phyloP scores from a whole-genome alignment of 805 yeast genomes.

The Starmerella apis region DNA sequence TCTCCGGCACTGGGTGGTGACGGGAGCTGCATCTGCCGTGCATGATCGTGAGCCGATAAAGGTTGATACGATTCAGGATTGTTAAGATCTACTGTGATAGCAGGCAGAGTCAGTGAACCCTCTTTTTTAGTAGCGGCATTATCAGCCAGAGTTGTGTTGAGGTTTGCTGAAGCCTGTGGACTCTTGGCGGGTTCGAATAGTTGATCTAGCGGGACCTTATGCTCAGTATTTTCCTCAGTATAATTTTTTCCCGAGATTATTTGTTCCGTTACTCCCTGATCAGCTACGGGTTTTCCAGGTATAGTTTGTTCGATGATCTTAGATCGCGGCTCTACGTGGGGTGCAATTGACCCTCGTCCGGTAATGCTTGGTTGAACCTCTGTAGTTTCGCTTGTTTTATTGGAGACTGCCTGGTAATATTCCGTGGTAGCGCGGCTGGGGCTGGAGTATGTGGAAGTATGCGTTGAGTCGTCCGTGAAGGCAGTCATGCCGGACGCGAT shows the following conservation, averaged over 20 bases:
- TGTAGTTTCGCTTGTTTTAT: too few relatives aligned
- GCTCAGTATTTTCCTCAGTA: background rate
- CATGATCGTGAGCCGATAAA: background rate
- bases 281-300: too few relatives aligned
- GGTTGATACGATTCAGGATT: background rate
- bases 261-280: too few relatives aligned
- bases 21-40: constrained; percentile 3
- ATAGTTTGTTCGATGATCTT: background rate
- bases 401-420: background rate
- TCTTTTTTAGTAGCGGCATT: background rate
- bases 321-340: background rate
- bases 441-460: background rate
- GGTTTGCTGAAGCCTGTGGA: background rate
- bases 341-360: too few relatives aligned
- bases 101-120: background rate
- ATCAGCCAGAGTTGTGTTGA: background rate
- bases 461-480: background rate
- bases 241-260: too few relatives aligned
- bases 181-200: too few relatives aligned
- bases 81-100: background rate
- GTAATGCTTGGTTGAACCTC: too few relatives aligned
- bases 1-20: constrained; percentile 9
- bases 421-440: background rate
- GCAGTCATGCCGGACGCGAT: background rate
- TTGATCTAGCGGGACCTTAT: too few relatives aligned